phyloP scores from a whole-genome alignment of 257 asterid species.

The Thymus quinquecostatus region DNA sequence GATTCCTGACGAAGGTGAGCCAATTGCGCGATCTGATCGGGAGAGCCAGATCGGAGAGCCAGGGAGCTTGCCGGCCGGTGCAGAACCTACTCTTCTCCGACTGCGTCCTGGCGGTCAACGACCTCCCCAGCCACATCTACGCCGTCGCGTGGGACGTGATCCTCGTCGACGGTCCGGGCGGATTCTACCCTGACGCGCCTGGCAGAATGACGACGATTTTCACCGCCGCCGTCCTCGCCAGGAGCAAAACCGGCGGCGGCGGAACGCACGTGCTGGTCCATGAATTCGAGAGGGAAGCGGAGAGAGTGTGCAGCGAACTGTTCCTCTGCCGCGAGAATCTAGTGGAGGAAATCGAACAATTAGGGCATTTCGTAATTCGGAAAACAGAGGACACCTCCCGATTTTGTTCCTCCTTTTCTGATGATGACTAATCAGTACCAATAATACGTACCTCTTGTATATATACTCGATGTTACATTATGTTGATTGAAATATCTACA shows the following conservation, averaged over 20 bases:
- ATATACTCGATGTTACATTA: too few species aligned
- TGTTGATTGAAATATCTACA: too few species aligned
- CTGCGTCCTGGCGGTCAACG: slow-evolving; percentile 71
- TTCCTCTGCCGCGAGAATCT: slow-evolving; percentile 66
- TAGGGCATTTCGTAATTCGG: slow-evolving; percentile 69
- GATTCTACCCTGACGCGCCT: slow-evolving; percentile 53
- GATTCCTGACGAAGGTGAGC: slow-evolving; percentile 58
- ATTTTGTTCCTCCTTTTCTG: slow-evolving; percentile 43
- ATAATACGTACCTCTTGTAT: too few species aligned
- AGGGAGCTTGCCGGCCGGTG: slow-evolving; percentile 62
- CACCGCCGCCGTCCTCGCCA: slow-evolving; percentile 75
- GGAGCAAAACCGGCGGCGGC: slow-evolving; percentile 58
- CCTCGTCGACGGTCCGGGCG: slow-evolving; percentile 73
- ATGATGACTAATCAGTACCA: too few species aligned
- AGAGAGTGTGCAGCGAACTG: slow-evolving; percentile 59
- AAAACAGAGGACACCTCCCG: slow-evolving; percentile 41
- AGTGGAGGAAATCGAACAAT: slow-evolving; percentile 41
- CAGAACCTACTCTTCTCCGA: slow-evolving; percentile 83
- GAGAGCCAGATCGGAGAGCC: slow-evolving; percentile 42
- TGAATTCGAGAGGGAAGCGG: slow-evolving; percentile 64
- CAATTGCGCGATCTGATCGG: slow-evolving; percentile 53
- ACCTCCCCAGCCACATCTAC: slow-evolving; percentile 76
- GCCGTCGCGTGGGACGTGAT: slow-evolving; percentile 85
- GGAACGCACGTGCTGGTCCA: slow-evolving; percentile 74
- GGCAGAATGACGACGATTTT: slow-evolving; percentile 74